A percentile compares a stretch with the other conserved stretches of the same genome.
These are phyloP conservation scores for Hymenoscyphus fraxineus DNA, from an alignment of 2,329 filamentous ascomycete species.

Conservation along the genomic window DNA sequence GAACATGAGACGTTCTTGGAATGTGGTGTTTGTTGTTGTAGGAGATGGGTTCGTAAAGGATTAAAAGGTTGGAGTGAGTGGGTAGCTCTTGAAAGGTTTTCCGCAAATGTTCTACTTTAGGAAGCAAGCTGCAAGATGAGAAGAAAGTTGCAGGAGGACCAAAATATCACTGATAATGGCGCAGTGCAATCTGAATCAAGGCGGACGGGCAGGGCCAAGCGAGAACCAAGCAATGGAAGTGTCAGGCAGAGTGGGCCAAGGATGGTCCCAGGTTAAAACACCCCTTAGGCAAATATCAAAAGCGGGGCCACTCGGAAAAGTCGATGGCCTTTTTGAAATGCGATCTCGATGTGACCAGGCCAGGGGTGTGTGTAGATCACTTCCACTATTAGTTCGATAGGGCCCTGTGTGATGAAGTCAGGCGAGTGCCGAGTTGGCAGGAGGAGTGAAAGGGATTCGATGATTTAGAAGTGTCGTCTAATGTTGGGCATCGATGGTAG, in stretches of 20 bases:
- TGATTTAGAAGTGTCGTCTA: not conserved
- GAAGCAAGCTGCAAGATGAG: not conserved
- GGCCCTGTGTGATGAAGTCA: not conserved
- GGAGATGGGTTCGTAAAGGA: not conserved
- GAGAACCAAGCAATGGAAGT: not conserved
- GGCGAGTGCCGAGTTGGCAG: not conserved
- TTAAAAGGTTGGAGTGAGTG: not conserved
- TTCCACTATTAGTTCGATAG: not conserved
- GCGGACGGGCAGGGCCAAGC: not conserved
- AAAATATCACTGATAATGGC: constrained; percentile 4
- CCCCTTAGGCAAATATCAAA: not conserved
- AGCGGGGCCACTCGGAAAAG: not conserved
- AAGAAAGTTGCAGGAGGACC: not conserved
- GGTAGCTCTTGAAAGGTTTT: not conserved
- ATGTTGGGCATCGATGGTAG: not conserved
- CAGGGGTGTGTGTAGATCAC: not conserved
- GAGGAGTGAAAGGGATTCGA: not conserved
- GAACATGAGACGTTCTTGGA: not conserved
- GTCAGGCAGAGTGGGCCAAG: not conserved
- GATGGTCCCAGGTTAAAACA: constrained; percentile 2
- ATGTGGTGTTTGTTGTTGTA: not conserved
- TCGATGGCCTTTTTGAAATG: not conserved
- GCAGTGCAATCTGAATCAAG: constrained; percentile 1
- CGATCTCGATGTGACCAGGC: not conserved
- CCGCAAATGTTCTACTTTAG: not conserved